These are phyloP conservation scores for Hymenoscyphus repandus DNA, from an alignment of 2,329 filamentous ascomycete species.

Conservation along the genomic window DNA sequence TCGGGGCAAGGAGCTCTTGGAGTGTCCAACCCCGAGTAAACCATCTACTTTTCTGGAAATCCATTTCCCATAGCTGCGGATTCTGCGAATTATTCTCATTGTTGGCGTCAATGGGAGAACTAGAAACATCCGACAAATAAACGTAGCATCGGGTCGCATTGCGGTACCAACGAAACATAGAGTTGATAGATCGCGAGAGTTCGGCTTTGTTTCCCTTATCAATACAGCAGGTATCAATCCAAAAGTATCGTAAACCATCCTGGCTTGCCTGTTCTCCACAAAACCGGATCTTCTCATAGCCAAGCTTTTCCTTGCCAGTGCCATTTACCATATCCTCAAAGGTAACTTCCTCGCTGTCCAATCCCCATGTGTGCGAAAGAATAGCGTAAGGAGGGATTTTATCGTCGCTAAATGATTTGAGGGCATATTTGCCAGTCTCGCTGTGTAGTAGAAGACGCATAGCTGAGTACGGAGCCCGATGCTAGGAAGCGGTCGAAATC, in stretches of 20 bases:
- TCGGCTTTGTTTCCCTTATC: no score
- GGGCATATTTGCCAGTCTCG: not conserved
- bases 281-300: slow-evolving; percentile 1
- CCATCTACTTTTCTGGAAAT: not conserved
- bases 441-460: no score
- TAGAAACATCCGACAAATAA: slow-evolving; percentile 3
- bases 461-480: no score
- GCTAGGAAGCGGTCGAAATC: no score
- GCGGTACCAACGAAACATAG: slow-evolving; percentile 2
- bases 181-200: no score
- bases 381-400: not conserved
- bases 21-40: no score
- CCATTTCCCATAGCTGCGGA: slow-evolving; percentile 1
- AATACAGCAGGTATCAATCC: not conserved
- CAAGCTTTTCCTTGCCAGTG: not conserved
- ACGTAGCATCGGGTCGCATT: slow-evolving; percentile 4
- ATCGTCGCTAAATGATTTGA: not conserved
- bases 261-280: not conserved
- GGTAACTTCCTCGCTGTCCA: not conserved
- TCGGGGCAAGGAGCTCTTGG: slow-evolving; percentile 4
- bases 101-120: no score
- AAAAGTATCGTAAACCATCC: not conserved
- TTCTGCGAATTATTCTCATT: no score
- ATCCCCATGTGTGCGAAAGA: no score
- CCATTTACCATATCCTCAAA: not conserved